These are phyloP conservation scores for Paramecium bursaria DNA, from an alignment of 73 alveolate species.

Conservation along the genomic window DNA sequence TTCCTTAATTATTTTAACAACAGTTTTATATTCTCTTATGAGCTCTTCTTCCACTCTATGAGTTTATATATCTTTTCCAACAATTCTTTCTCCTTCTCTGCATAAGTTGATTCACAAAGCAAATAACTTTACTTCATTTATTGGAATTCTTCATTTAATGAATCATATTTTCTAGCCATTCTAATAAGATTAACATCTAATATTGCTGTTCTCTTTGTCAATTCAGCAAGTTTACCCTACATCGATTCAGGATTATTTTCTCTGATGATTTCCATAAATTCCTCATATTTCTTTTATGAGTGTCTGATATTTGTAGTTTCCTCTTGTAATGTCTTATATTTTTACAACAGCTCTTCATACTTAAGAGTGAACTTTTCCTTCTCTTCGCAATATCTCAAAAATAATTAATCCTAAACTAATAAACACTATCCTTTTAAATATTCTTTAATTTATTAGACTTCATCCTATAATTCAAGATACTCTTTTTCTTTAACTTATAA, in stretches of 20 bases:
- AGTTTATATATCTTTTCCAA: conserved; percentile 54
- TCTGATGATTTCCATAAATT: conserved; percentile 43
- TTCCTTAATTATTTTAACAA: conserved; percentile 44
- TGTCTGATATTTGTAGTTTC: conserved; percentile 41
- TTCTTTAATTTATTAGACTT: conserved; percentile 70
- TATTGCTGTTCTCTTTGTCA: conserved; percentile 78
- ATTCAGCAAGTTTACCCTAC: conserved; percentile 67
- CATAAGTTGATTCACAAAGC: conserved; percentile 4
- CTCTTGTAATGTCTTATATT: conserved; percentile 37
- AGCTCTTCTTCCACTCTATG: conserved; percentile 62
- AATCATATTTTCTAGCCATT: conserved; percentile 64
- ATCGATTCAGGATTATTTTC: conserved; percentile 56
- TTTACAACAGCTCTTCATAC: conserved; percentile 32
- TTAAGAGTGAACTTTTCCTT: conserved; percentile 59
- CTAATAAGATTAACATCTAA: conserved; percentile 80
- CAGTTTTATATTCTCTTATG: conserved; percentile 53
- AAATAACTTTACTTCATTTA: conserved; percentile 35
- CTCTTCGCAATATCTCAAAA: conserved; percentile 73
- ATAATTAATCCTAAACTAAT: conserved; percentile 82
- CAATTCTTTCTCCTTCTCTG: conserved; percentile 49
- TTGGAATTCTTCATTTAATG: conserved; percentile 62
- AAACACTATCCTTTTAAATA: conserved; percentile 72
- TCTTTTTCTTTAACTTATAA: conserved; percentile 77
- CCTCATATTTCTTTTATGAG: conserved; percentile 23
- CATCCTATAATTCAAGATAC: conserved; percentile 53